Evolutionary conservation across 345 rosid species (phyloP).

Genomic region (Gossypium arboreum): DNA sequence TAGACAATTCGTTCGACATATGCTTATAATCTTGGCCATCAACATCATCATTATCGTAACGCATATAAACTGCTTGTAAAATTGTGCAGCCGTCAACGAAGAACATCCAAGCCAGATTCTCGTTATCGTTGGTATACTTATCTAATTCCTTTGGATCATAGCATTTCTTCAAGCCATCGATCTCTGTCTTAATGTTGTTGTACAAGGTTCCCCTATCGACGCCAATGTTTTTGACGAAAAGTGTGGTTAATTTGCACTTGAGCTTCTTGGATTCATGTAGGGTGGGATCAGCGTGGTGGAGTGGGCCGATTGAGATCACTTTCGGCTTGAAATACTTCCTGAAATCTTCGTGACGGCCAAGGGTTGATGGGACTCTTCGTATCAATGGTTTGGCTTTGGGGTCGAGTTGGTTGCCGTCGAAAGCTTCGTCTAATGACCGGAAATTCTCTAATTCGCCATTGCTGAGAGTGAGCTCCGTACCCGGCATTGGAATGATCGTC

Average conservation of each 20-base stretch:
- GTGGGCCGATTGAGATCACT: conserved; percentile 24
- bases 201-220: not conserved
- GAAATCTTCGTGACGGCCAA: not conserved
- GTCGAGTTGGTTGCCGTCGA: not conserved
- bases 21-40: no score
- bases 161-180: not conserved
- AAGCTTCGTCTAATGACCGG: conserved; percentile 6
- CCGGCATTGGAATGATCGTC: not conserved
- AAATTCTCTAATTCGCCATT: not conserved
- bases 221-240: not conserved
- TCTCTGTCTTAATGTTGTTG: not conserved
- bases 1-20: no score
- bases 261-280: conserved; percentile 1
- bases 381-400: not conserved
- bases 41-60: no score
- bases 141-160: conserved; percentile 8
- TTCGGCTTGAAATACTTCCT: conserved; percentile 13
- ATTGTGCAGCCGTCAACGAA: no score
- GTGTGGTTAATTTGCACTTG: not conserved
- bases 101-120: no score
- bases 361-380: conserved; percentile 11
- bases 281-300: conserved; percentile 14
- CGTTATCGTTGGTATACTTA: not conserved
- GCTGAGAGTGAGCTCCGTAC: not conserved
- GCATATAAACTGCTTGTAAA: no score